These are phyloP conservation scores for Solanum hybrid DNA, from an alignment of 305 asterid species.

Conservation along the genomic window DNA sequence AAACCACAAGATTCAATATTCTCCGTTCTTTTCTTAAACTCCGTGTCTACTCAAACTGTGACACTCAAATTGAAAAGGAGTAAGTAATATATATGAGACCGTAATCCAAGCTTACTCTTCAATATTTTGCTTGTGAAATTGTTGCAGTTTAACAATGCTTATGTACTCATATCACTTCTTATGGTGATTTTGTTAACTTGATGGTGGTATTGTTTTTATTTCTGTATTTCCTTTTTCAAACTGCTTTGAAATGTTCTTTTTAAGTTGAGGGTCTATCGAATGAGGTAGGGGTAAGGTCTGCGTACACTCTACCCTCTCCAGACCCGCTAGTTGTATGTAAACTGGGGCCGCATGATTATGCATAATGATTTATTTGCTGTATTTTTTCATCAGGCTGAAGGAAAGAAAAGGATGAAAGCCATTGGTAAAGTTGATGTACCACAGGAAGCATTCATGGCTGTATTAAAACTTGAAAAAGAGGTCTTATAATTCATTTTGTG, in stretches of 20 bases:
- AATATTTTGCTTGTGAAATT: not conserved
- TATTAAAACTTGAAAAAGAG: conserved; percentile 92
- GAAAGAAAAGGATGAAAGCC: conserved; percentile 97
- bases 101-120: not conserved
- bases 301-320: not conserved
- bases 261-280: fast-evolving
- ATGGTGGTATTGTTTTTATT: not conserved
- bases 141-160: not conserved
- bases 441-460: conserved; percentile 99
- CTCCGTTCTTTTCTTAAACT: not conserved
- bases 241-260: not conserved
- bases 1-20: not conserved
- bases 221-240: not conserved
- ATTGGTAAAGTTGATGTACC: conserved; percentile 96
- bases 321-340: not conserved
- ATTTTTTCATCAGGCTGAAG: conserved; percentile 64
- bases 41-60: not conserved
- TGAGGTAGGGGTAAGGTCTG: not conserved
- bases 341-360: not conserved
- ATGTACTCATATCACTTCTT: not conserved
- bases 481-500: conserved; percentile 41
- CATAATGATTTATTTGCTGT: not conserved
- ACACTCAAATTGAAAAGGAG: not conserved
- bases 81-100: not conserved
- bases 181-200: not conserved